These are phyloP conservation scores for Penicillium sp. DNA, from an alignment of 2,329 filamentous ascomycete species.

Conservation along the genomic window DNA sequence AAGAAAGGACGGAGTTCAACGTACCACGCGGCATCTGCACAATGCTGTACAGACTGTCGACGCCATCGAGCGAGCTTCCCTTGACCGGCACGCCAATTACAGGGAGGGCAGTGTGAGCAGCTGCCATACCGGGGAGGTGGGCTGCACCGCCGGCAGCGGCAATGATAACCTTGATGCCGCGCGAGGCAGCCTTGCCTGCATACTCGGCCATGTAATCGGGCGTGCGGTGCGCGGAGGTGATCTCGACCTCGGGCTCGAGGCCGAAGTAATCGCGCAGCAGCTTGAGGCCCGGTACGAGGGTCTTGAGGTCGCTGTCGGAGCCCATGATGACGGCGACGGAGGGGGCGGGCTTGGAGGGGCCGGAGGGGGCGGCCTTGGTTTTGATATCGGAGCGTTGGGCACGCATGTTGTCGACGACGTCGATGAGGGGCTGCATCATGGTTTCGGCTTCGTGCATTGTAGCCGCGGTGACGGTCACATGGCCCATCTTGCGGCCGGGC, in stretches of 20 bases:
- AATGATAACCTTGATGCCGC: conserved; percentile 71
- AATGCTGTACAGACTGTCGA: conserved; percentile 70
- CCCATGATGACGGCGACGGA: conserved; percentile 51
- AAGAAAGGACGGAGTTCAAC: conserved; percentile 23
- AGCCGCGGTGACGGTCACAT: conserved; percentile 76
- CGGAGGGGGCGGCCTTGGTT: conserved; percentile 34
- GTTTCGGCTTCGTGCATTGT: conserved; percentile 67
- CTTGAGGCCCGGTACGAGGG: conserved; percentile 46
- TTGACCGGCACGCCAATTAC: conserved; percentile 78
- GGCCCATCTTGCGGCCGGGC: conserved; percentile 89
- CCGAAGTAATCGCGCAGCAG: conserved; percentile 45
- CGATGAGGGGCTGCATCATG: conserved; percentile 68
- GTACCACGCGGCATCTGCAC: conserved; percentile 70
- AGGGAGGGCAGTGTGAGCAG: conserved; percentile 67
- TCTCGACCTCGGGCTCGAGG: conserved; percentile 46
- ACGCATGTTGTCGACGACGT: conserved; percentile 76
- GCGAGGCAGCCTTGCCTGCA: conserved; percentile 60
- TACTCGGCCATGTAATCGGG: conserved; percentile 68
- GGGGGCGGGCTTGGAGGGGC: conserved; percentile 34
- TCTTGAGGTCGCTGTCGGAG: conserved; percentile 49
- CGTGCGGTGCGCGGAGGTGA: conserved; percentile 63
- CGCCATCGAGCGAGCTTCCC: conserved; percentile 68
- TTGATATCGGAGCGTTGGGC: conserved; percentile 49
- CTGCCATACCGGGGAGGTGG: conserved; percentile 72
- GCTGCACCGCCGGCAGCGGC: conserved; percentile 74